These are phyloP conservation scores for Mycogone perniciosa DNA, from an alignment of 2,329 filamentous ascomycete genomes.

Conservation along the genomic window DNA sequence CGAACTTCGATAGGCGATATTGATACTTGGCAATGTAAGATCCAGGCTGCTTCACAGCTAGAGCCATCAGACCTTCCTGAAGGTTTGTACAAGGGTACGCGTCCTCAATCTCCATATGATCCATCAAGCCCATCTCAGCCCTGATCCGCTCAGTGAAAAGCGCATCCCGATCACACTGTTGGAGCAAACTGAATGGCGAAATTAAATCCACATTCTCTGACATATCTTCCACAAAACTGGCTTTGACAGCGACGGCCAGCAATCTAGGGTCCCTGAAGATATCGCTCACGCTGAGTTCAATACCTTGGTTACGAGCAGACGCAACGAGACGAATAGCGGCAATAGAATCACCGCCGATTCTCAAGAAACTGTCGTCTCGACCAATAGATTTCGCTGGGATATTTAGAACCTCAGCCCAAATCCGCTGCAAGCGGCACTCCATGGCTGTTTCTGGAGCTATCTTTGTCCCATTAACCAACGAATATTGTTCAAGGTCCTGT, in stretches of 20 bases:
- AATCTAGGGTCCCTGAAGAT: constrained; percentile 4
- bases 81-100: constrained; percentile 16
- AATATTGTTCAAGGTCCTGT: neutral
- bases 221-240: neutral
- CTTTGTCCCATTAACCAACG: neutral
- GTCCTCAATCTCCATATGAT: constrained; percentile 11
- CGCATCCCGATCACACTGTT: neutral
- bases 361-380: constrained; percentile 9
- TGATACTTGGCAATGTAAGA: constrained; percentile 28
- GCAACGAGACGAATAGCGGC: constrained; percentile 5
- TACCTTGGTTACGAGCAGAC: neutral
- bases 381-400: constrained; percentile 1
- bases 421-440: neutral
- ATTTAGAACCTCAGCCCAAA: constrained; percentile 6
- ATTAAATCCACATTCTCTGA: neutral
- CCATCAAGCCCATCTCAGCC: neutral
- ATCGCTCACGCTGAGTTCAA: neutral
- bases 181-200: neutral
- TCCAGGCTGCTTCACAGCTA: constrained; percentile 24
- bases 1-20: constrained; percentile 14
- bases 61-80: constrained; percentile 19
- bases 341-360: constrained; percentile 12
- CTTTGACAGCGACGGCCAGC: neutral
- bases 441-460: neutral
- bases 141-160: neutral